Base-by-base conservation (phyloP, 2,329 filamentous ascomycete species). In the Arthrobotrys entomopaga region DNA sequence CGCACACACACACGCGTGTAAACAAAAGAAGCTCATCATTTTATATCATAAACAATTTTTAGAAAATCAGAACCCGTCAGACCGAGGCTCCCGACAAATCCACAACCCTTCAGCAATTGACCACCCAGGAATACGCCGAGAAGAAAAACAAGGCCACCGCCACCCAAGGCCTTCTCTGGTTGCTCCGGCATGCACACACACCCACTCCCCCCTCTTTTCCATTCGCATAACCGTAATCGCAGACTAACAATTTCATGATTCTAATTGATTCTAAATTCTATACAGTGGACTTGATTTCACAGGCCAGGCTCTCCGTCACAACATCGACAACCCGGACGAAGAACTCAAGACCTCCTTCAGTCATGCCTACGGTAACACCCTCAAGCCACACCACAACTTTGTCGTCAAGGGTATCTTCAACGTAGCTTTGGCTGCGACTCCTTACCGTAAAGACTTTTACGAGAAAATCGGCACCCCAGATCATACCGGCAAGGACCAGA, bases 361-460 rank as follows among this genome's bases (percentile, higher is more conserved):
- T 79, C 84, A 84, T 66, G 91, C 93, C 78, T 99, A 99, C 84
- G 87, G 86, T 81, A 85, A 84, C 79, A 97, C 94, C 57, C 90
- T 99, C 79, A 97, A 96, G 85, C 91, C 91, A 24, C 89, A 96
- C 85, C 95, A 99, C 86, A 88, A 86, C 80, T 93, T 96, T 83
- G 79, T 97, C 76, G 84, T 97, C 79, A 97, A 96, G 86, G 92
- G 92, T 75, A 86, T 97, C 81, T 98, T 98, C 87, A 91, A 87
- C 79, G 90, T 93, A 76, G 94, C 94, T 81, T 97, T 99, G 93
- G 87, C 88, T 78, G 93, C 93, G 16, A 94, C 91, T 78, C 95
- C 95, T 1, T 97, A 97, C 86, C 88, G 94, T 78, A 92, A 91
- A 81, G 91, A 94, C 82, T 98, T 99, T 81, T 98, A 97, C 82